Conservation (phyloP, 2,329 filamentous ascomycete genomes). For the Beauveria caledonica region DNA sequence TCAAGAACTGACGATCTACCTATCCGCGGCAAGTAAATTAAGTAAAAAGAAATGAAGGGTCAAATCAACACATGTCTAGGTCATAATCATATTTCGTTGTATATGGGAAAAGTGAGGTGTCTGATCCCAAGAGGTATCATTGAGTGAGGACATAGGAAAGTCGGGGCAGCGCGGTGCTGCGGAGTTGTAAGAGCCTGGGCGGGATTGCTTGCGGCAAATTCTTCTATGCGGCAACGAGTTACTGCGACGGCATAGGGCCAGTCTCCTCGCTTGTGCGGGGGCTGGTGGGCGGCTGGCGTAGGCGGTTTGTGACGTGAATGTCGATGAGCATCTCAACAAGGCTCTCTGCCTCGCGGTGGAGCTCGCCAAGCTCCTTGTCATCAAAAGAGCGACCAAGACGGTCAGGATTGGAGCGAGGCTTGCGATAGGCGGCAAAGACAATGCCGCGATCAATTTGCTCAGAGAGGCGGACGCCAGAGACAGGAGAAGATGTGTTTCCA, state of each 20-base stretch:
- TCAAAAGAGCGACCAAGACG: conserved; percentile 27
- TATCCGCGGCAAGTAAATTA: not conserved
- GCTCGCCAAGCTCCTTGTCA: conserved; percentile 34
- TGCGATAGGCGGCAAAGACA: conserved; percentile 48
- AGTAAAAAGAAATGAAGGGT: conserved; percentile 1
- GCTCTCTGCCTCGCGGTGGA: conserved; percentile 42
- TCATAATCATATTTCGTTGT: conserved; percentile 21
- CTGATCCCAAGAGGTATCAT: conserved; percentile 24
- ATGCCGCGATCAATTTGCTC: conserved; percentile 40
- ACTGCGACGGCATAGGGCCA: conserved; percentile 29
- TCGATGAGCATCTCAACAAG: conserved; percentile 46
- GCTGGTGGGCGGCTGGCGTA: conserved; percentile 22
- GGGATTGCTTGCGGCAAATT: not conserved
- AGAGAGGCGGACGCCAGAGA: conserved; percentile 18
- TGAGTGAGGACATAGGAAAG: conserved; percentile 13
- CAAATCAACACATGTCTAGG: conserved; percentile 3
- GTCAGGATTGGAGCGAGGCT: conserved; percentile 32
- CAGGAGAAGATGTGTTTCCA: conserved; percentile 18
- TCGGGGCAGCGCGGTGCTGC: conserved; percentile 12
- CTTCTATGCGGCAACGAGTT: conserved; percentile 6
- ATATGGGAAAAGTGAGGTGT: conserved; percentile 15
- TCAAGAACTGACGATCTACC: not conserved
- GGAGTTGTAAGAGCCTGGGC: not conserved
- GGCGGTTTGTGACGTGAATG: conserved; percentile 34
- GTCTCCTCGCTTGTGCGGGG: conserved; percentile 26